Evolutionary conservation across 23 red algal genomes (phyloP).

Genomic region (Cyanidioschyzon merolae): DNA sequence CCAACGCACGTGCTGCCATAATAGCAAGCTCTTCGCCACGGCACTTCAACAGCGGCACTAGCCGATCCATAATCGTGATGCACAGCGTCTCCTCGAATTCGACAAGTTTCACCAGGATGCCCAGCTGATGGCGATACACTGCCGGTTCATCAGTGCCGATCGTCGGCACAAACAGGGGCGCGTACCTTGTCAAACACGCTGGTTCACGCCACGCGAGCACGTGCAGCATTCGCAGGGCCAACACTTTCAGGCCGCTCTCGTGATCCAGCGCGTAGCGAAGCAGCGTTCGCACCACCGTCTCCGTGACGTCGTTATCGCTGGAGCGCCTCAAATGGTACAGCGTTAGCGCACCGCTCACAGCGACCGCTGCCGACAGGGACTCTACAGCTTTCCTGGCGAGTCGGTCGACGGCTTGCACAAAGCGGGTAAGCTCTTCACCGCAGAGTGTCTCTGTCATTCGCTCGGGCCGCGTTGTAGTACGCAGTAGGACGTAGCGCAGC

Average conservation of each 20-base stretch:
- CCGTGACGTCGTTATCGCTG: not conserved
- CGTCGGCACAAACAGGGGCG: not conserved
- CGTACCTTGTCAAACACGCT: not conserved
- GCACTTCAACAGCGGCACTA: not conserved
- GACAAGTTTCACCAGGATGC: not conserved
- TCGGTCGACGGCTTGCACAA: not conserved
- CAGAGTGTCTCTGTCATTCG: not conserved
- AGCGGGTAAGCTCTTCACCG: not conserved
- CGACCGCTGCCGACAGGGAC: not conserved
- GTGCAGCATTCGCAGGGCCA: not conserved
- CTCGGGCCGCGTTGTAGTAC: not conserved
- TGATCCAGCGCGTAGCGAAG: slow-evolving; percentile 2
- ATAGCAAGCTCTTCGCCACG: not conserved
- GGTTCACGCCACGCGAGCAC: not conserved
- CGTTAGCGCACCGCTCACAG: not conserved
- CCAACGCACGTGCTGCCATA: not conserved
- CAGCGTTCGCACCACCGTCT: not conserved
- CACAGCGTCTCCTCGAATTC: not conserved
- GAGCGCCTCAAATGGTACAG: not conserved
- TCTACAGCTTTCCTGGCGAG: not conserved
- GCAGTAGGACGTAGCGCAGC: not conserved
- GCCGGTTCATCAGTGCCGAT: not conserved
- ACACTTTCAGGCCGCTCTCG: not conserved
- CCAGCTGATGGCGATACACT: not conserved
- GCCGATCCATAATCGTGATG: not conserved